Percentiles rank a stretch among this genome's conserved stretches.
Conservation (phyloP, 345 rosid genomes). For the Lepidium africanum region DNA sequence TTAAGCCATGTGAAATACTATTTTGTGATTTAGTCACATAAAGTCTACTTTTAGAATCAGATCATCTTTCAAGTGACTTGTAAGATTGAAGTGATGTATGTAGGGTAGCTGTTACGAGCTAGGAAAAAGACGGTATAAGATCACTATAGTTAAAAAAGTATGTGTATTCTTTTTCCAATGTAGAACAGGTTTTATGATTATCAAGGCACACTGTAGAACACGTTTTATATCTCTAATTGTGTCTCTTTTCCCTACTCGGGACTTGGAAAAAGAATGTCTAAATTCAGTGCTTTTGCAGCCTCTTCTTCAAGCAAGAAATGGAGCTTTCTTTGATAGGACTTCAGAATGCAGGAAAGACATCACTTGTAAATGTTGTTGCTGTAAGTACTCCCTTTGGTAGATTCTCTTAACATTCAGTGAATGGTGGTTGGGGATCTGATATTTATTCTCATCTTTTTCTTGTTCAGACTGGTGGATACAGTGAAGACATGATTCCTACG, state of each 20-base stretch:
- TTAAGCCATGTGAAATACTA: not conserved
- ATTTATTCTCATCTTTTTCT: not conserved
- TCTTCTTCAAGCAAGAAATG: slow-evolving; percentile 84
- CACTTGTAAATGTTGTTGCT: slow-evolving; percentile 74
- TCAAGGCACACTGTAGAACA: not conserved
- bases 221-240: not conserved
- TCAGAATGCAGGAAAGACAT: slow-evolving; percentile 86
- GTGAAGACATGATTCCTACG: slow-evolving; percentile 95
- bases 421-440: not conserved
- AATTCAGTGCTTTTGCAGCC: slow-evolving; percentile 35
- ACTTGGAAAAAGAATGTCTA: not conserved
- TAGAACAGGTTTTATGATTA: not conserved
- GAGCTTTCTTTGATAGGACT: slow-evolving; percentile 80
- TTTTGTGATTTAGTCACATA: not conserved
- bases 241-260: not conserved
- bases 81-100: not conserved
- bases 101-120: not conserved
- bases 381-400: slow-evolving; percentile 32
- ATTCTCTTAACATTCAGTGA: not conserved
- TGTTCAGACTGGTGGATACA: slow-evolving; percentile 70
- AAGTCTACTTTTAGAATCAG: not conserved
- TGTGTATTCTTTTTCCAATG: not conserved
- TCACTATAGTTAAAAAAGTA: not conserved
- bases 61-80: not conserved
- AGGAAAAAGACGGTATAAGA: not conserved